A percentile compares a stretch with the other conserved stretches of the same genome.
phyloP scores from a whole-genome alignment of 306 rosid genomes.

The Urtica urens region DNA sequence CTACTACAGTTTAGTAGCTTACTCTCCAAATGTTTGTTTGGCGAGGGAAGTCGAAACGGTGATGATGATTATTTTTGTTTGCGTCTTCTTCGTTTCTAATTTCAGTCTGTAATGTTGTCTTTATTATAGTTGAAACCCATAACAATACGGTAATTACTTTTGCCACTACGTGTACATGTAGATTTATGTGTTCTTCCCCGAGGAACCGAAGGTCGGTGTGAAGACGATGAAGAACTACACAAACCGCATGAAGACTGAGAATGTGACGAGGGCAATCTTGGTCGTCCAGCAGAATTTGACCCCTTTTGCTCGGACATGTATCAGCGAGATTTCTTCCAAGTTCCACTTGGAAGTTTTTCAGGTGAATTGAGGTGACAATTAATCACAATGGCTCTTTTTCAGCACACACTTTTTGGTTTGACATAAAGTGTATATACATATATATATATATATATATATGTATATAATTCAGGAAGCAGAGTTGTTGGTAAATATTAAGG shows the following conservation, averaged over 20 bases:
- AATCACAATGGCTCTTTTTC: too few species aligned
- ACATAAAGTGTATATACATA: too few species aligned
- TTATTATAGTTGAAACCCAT: too few species aligned
- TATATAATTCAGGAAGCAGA: constrained; percentile 56
- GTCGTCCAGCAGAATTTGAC: constrained; percentile 53
- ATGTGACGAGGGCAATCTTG: constrained; percentile 50
- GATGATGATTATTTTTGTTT: too few species aligned
- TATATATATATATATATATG: not conserved
- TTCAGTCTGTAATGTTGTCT: too few species aligned
- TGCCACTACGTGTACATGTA: constrained; percentile 15
- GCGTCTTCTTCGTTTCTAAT: too few species aligned
- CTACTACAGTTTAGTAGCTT: too few species aligned
- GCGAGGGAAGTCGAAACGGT: too few species aligned
- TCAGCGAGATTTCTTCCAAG: constrained; percentile 36
- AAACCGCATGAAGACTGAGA: constrained; percentile 57
- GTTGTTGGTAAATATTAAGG: constrained; percentile 52
- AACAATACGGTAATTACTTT: too few species aligned
- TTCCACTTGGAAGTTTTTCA: constrained; percentile 68
- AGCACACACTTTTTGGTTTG: too few species aligned
- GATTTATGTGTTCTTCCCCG: constrained; percentile 74
- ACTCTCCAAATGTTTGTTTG: too few species aligned
- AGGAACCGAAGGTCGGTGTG: constrained; percentile 48
- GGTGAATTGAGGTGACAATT: too few species aligned
- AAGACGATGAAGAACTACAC: constrained; percentile 40
- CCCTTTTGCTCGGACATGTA: constrained; percentile 29